A percentile compares a stretch with the other conserved stretches of the same genome.
phyloP scores from a whole-genome alignment of 352 stramenopile genomes.

The Globisporangium paroecandrum region DNA sequence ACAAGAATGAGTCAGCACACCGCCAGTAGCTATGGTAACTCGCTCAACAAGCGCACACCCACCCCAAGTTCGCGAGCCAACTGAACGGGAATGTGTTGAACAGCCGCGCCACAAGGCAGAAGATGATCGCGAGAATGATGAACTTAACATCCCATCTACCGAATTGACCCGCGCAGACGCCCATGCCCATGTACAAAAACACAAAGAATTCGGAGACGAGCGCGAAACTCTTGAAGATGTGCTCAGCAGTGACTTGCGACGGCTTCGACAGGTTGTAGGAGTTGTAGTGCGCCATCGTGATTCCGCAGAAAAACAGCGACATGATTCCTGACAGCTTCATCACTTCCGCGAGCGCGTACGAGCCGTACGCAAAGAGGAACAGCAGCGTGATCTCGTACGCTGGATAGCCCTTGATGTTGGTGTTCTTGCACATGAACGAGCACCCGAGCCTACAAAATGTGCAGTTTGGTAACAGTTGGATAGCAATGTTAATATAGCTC shows the following conservation, averaged over 20 bases:
- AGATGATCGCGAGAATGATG: constrained; percentile 82
- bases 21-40: background rate
- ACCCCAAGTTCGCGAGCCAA: constrained; percentile 59
- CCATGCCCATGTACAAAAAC: constrained; percentile 79
- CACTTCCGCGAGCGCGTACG: constrained; percentile 61
- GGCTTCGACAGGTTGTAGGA: constrained; percentile 72
- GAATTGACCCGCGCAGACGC: constrained; percentile 62
- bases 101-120: constrained; percentile 81
- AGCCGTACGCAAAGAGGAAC: constrained; percentile 69
- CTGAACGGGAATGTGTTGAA: constrained; percentile 95
- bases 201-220: constrained; percentile 74
- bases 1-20: background rate
- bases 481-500: background rate
- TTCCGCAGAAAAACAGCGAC: constrained; percentile 89
- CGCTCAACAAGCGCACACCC: constrained; percentile 7
- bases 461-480: background rate
- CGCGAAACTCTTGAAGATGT: constrained; percentile 77
- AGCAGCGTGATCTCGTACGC: constrained; percentile 74
- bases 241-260: constrained; percentile 59
- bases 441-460: constrained; percentile 47
- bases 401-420: constrained; percentile 76
- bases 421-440: constrained; percentile 79
- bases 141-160: constrained; percentile 84
- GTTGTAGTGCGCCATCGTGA: constrained; percentile 84
- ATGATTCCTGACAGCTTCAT: constrained; percentile 89